Evolutionary conservation across 345 rosid species (phyloP).

Genomic region (Eucalyptus pauciflora): DNA sequence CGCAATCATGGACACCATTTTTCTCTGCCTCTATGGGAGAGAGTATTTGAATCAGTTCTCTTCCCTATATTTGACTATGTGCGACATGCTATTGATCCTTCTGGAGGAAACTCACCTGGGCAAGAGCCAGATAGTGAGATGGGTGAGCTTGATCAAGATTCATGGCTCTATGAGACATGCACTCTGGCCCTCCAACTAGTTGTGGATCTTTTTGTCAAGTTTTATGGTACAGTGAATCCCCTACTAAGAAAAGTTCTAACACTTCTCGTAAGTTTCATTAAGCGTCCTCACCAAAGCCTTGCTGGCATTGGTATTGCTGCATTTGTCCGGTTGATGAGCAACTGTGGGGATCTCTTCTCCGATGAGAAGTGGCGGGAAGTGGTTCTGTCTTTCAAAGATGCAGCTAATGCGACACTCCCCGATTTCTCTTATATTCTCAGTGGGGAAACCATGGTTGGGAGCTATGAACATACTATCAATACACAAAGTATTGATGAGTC

Average conservation of each 20-base stretch:
- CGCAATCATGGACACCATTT: constrained; percentile 95
- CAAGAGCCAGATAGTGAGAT: constrained; percentile 45
- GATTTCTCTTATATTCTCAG: constrained; percentile 58
- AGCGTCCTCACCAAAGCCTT: constrained; percentile 98
- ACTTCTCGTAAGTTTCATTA: constrained; percentile 84
- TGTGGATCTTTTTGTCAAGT: constrained; percentile 96
- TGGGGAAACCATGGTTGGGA: constrained; percentile 26
- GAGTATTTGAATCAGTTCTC: constrained; percentile 79
- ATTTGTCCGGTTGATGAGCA: constrained; percentile 94
- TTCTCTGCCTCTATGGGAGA: constrained; percentile 81
- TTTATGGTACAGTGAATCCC: constrained; percentile 86
- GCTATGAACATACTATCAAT: constrained; percentile 10
- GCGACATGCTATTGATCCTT: constrained; percentile 96
- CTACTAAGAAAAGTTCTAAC: constrained; percentile 70
- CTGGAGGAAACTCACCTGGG: constrained; percentile 55
- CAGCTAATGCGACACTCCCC: constrained; percentile 79
- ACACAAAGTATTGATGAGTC: constrained; percentile 34
- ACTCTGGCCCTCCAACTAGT: constrained; percentile 97
- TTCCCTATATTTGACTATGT: constrained; percentile 98
- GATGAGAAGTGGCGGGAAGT: constrained; percentile 95
- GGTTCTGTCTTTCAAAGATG: constrained; percentile 76
- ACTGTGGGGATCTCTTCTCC: constrained; percentile 79
- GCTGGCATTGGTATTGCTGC: constrained; percentile 99
- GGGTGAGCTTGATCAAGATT: constrained; percentile 88
- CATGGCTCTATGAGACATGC: constrained; percentile 99